These are phyloP conservation scores for Alternaria angustiovoidea DNA, from an alignment of 2,329 filamentous ascomycete genomes.

Conservation along the genomic window DNA sequence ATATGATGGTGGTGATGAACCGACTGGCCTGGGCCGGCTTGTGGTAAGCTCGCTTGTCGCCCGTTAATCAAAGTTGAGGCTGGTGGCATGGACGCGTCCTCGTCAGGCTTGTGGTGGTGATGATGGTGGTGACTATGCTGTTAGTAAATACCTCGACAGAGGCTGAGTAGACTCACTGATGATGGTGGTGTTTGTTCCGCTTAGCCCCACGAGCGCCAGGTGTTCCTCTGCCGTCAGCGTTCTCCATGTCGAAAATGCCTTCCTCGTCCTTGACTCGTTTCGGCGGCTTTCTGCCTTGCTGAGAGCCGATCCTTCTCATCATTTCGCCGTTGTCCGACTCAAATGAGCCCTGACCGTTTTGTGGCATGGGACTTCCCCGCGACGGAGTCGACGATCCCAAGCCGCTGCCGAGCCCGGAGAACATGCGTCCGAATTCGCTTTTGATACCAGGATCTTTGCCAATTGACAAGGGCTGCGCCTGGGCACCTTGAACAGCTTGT, in stretches of 20 bases:
- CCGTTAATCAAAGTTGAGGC: constrained; percentile 32
- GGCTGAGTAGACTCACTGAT: constrained; percentile 59
- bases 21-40: constrained; percentile 37
- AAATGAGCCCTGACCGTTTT: constrained; percentile 37
- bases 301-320: constrained; percentile 47
- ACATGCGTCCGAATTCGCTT: constrained; percentile 93
- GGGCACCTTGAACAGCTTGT: constrained; percentile 91
- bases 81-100: constrained; percentile 51
- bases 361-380: constrained; percentile 58
- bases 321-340: constrained; percentile 43
- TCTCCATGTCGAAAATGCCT: constrained; percentile 69
- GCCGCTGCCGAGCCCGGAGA: constrained; percentile 85
- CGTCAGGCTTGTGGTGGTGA: constrained; percentile 63
- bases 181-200: constrained; percentile 68
- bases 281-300: constrained; percentile 44
- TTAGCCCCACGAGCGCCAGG: constrained; percentile 74
- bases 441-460: constrained; percentile 88
- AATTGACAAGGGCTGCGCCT: constrained; percentile 79
- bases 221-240: constrained; percentile 68
- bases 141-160: constrained; percentile 22
- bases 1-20: constrained; percentile 52
- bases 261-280: constrained; percentile 82
- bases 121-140: constrained; percentile 62
- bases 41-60: constrained; percentile 40
- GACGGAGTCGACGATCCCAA: constrained; percentile 66